Conservation (phyloP, 352 stramenopile genomes). For the Pythium biforme region DNA sequence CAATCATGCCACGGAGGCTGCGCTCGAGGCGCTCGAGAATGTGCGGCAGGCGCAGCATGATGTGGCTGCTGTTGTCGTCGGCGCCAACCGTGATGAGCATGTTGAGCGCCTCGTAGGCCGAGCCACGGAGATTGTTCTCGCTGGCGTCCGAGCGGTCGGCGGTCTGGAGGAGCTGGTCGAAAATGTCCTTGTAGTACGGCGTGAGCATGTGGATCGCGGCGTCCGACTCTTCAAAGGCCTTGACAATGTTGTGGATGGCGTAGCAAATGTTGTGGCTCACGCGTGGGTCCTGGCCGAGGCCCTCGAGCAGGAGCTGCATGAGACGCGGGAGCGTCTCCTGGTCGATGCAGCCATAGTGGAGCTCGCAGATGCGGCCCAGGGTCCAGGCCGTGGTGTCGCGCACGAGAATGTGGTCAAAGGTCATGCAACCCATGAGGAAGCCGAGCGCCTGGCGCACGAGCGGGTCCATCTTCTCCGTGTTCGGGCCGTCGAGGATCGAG, state of each 20-base stretch:
- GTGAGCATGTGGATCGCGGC: slow-evolving; percentile 82
- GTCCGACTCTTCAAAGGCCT: slow-evolving; percentile 87
- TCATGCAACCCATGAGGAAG: slow-evolving; percentile 91
- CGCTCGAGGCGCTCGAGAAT: slow-evolving; percentile 77
- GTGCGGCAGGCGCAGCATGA: slow-evolving; percentile 74
- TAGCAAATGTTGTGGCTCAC: slow-evolving; percentile 96
- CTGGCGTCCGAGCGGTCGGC: slow-evolving; percentile 86
- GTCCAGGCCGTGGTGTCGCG: slow-evolving; percentile 97
- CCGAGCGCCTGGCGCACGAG: slow-evolving; percentile 93
- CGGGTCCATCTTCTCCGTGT: slow-evolving; percentile 87
- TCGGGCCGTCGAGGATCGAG: slow-evolving; percentile 93
- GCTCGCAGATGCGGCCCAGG: slow-evolving; percentile 94
- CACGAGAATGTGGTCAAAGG: slow-evolving; percentile 91
- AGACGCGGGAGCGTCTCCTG: slow-evolving; percentile 87
- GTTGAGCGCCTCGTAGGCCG: slow-evolving; percentile 93
- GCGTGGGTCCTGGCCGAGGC: slow-evolving; percentile 83
- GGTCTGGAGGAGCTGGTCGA: slow-evolving; percentile 92
- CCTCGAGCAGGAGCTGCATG: slow-evolving; percentile 85
- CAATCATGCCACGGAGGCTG: slow-evolving; percentile 61
- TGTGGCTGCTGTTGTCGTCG: slow-evolving; percentile 73
- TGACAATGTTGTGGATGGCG: slow-evolving; percentile 96
- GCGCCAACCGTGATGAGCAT: slow-evolving; percentile 90
- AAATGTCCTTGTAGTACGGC: slow-evolving; percentile 90
- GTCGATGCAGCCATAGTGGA: slow-evolving; percentile 91
- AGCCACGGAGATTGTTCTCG: slow-evolving; percentile 90